These are phyloP conservation scores for Zizania latifolia DNA, from an alignment of 176 grass and related monocot genomes.

Conservation along the genomic window DNA sequence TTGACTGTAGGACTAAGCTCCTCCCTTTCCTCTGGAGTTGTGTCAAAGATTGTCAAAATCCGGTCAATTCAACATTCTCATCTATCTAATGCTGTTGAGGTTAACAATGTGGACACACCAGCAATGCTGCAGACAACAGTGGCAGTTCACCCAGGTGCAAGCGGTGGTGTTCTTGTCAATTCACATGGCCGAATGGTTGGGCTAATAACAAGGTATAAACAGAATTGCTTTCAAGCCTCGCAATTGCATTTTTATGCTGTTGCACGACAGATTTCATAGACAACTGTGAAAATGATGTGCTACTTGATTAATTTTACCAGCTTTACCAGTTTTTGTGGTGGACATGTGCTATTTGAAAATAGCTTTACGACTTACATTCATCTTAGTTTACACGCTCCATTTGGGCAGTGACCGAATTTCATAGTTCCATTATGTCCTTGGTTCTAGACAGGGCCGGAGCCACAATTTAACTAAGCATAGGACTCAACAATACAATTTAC, in stretches of 20 bases:
- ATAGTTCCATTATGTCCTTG: background rate
- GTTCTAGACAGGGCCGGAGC: too few relatives aligned
- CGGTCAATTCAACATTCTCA: constrained; percentile 24
- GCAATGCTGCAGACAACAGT: constrained; percentile 97
- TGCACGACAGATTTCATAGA: background rate
- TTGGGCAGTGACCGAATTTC: background rate
- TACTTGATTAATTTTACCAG: background rate
- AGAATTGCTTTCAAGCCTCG: background rate
- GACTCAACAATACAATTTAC: too few relatives aligned
- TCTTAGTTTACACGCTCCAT: background rate
- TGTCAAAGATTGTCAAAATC: constrained; percentile 73
- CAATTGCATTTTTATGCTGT: background rate
- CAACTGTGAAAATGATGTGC: background rate
- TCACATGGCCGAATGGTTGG: constrained; percentile 75
- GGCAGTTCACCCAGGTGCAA: constrained; percentile 86
- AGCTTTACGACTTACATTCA: background rate
- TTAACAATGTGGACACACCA: constrained; percentile 41
- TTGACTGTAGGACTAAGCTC: constrained; percentile 54
- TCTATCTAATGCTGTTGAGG: constrained; percentile 15
- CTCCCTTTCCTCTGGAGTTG: constrained; percentile 68
- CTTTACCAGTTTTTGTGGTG: background rate
- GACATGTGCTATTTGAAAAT: background rate
- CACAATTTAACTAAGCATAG: too few relatives aligned
- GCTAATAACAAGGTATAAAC: constrained; percentile 73
- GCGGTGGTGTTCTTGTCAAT: constrained; percentile 79